These are phyloP conservation scores for Lonicera japonica DNA, from an alignment of 129 eudicot species.

Conservation along the genomic window DNA sequence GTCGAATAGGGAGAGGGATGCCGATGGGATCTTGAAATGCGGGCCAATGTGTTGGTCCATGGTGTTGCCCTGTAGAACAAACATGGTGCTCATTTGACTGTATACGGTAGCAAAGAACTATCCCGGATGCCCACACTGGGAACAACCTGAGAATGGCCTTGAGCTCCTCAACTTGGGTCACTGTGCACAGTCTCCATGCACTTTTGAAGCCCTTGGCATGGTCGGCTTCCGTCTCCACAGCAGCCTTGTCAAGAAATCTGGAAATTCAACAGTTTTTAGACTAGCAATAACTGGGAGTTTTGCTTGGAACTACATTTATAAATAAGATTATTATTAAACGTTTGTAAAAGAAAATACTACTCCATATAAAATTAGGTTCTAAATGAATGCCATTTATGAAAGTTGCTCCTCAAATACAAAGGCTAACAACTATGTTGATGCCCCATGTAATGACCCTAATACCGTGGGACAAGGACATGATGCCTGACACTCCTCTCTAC, in stretches of 20 bases:
- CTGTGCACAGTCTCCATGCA: constrained; percentile 80
- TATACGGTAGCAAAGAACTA: constrained; percentile 62
- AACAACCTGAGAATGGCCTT: constrained; percentile 53
- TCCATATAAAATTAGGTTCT: no score
- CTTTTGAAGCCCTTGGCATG: constrained; percentile 10
- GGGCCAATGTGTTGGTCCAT: constrained; percentile 82
- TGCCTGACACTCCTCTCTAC: no score
- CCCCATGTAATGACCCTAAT: no score
- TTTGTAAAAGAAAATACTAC: no score
- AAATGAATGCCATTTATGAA: no score
- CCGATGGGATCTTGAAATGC: constrained; percentile 68
- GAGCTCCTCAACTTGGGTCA: constrained; percentile 89
- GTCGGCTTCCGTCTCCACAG: constrained; percentile 52
- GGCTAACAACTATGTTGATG: no score
- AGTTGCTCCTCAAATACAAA: no score
- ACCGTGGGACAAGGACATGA: no score
- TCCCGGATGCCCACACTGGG: constrained; percentile 83
- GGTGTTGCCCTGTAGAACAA: constrained; percentile 78
- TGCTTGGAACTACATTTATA: no score
- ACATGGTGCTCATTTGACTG: constrained; percentile 93
- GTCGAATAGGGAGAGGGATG: constrained; percentile 70
- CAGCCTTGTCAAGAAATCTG: constrained; percentile 82
- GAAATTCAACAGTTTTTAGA: not conserved
- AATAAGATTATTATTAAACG: no score
- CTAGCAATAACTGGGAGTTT: no score